These are phyloP conservation scores for Ophiobolus disseminans DNA, from an alignment of 2,329 filamentous ascomycete genomes.

Conservation along the genomic window DNA sequence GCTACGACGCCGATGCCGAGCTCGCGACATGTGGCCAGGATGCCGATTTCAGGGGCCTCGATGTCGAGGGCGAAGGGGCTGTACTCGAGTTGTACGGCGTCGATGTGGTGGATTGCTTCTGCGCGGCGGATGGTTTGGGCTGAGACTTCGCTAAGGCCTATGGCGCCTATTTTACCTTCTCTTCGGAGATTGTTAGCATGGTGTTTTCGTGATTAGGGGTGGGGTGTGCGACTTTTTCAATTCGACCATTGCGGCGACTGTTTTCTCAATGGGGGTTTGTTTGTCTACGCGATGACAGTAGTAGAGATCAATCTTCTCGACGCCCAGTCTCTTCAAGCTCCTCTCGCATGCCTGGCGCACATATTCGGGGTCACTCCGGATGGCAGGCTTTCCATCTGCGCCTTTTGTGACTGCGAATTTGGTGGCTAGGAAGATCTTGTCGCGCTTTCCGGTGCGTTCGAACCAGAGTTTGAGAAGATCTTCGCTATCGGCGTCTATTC, in stretches of 20 bases:
- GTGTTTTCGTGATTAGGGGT: too few species aligned
- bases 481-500: background rate
- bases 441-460: constrained; percentile 16
- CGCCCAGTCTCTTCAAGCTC: background rate
- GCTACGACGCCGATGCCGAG: constrained; percentile 46
- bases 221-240: background rate
- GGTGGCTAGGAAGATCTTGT: constrained; percentile 24
- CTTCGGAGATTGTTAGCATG: too few species aligned
- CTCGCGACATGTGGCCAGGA: constrained; percentile 48
- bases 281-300: background rate
- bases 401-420: constrained; percentile 14
- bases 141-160: background rate
- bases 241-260: background rate
- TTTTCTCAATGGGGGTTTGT: background rate
- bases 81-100: background rate
- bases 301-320: background rate
- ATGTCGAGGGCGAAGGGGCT: constrained; percentile 41
- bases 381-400: constrained; percentile 19
- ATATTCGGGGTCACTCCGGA: background rate
- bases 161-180: background rate
- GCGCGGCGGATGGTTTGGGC: background rate
- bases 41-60: constrained; percentile 37
- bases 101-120: background rate
- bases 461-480: constrained; percentile 9
- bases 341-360: background rate